Evolutionary conservation across 306 rosid genomes (phyloP), one percentile per base, ranked within the genome.

Genomic region (Gynostemma pentaphyllum): DNA sequence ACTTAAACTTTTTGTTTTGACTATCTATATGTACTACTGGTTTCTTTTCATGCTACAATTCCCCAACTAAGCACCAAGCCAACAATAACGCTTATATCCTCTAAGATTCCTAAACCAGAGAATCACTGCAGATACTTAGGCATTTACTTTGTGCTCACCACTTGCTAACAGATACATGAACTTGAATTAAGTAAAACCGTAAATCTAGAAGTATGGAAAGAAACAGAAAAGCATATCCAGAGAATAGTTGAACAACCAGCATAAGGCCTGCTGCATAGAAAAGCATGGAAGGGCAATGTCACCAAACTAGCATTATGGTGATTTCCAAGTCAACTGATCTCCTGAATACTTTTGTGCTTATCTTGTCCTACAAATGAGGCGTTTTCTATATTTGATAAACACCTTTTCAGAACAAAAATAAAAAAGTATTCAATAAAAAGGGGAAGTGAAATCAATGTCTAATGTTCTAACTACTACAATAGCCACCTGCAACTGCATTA

Each of bases 1-100:
- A 12, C 18, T 1, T 18, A n/a, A n/a, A n/a, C 11, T 14, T 12
- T 40, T 61, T 40, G 47, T 45, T 40, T 28, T 23, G 18, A 61
- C 36, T 40, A 61, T 40, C 22, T 61, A 61, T 40, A 61, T 40
- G 36, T 15, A 22, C 14, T 42, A 46, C 49, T 61, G 5, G 19
- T 61, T 15, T 61, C 7, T 61, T 40, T 60, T 13, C 32, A 60
- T 37, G 65, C 47, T 36, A 59, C 47, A 59, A 59, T 37, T 37
- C 45, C 46, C 64, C 4, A 57, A 57, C 18, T 36, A 16, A 12
- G 46, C 64, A 36, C 64, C 37, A 32, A 32, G 3, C n/a, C 9
- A 19, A 45, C 2, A 57, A 36, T 11, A 57, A 21, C n/a, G 44
- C 4, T 15, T 37, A 10, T 36, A 34, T 9, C 64, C 42, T 54